Base-by-base conservation (phyloP, 495 filamentous ascomycete species). In the Penicillium desertorum region DNA sequence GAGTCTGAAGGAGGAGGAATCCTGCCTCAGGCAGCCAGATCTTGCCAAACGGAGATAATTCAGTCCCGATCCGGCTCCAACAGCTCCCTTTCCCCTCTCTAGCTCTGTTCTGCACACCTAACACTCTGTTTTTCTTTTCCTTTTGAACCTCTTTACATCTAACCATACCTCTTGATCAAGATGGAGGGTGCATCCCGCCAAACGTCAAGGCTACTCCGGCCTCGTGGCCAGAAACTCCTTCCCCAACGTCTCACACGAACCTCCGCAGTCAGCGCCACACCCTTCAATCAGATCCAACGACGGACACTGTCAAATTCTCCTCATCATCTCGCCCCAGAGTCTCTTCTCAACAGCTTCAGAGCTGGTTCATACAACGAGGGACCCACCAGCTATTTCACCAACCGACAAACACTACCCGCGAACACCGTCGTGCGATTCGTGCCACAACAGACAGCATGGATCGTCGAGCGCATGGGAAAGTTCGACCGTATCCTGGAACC, bases 361-460 rank as follows among this genome's bases (percentile, higher is more conserved):
- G 63, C 61, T 37, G 58, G 65, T 17, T 54, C 63, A 8, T 62
- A 66, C 12, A 63, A 59, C 11, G 45, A 57, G 32, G 60, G 62
- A 1, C 71, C 75, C 2, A 60, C 75, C 8, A 74, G 73, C 3
- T 79, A 81, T 59, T 88, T 87, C 70, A 82, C 86, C 61, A 83
- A 82, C 63, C 81, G 82, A 36, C 72, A 79, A 46, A 71, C 80
- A 16, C 79, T 96, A 25, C 94, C 94, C 22, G 88, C 92, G 54
- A 98, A 98, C 76, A 98, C 95, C 23, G 80, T 98, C 62, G 81
- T 98, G 60, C 91, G 92, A 54, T 98, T 98, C 78, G 95, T 98
- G 27, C 94, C 95, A 10, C 95, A 98, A 73, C 94, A 98, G 78
- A 96, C 93, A 54, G 95, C 94, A 77, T 98, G 95, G 95, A 91